Conservation (phyloP, 768 basidiomycete species). For the Omphalotus guepiniiformis region DNA sequence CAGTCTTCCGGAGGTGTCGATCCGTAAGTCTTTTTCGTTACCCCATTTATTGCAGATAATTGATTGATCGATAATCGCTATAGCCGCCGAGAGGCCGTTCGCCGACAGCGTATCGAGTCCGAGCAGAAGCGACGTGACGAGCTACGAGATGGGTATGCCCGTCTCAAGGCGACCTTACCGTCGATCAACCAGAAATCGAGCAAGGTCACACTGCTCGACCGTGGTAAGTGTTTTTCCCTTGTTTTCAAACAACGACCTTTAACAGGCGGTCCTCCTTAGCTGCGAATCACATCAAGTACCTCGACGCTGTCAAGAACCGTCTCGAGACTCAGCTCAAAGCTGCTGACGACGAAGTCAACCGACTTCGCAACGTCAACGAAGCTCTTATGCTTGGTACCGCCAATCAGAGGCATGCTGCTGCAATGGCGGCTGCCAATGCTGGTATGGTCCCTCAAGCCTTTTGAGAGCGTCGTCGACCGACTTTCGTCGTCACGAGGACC, state of each 20-base stretch:
- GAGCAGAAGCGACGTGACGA: slow-evolving; percentile 91
- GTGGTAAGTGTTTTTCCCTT: slow-evolving; percentile 44
- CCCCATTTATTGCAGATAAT: background rate
- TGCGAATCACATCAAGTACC: slow-evolving; percentile 81
- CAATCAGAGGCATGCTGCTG: slow-evolving; percentile 63
- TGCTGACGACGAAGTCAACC: slow-evolving; percentile 76
- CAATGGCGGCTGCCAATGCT: slow-evolving; percentile 49
- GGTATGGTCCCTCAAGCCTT: slow-evolving; percentile 32
- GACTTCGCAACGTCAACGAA: slow-evolving; percentile 84
- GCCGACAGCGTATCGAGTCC: slow-evolving; percentile 90
- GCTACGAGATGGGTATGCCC: slow-evolving; percentile 86
- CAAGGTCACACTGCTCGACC: slow-evolving; percentile 87
- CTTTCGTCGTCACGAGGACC: slow-evolving; percentile 20
- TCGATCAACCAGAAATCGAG: slow-evolving; percentile 89
- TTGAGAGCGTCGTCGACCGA: slow-evolving; percentile 37
- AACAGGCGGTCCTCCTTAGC: too few species aligned
- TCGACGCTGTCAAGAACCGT: slow-evolving; percentile 75
- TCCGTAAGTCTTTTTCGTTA: slow-evolving; percentile 32
- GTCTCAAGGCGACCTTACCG: slow-evolving; percentile 87
- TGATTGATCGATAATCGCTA: slow-evolving; percentile 5
- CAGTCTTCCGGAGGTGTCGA: slow-evolving; percentile 47
- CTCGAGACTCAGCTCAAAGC: slow-evolving; percentile 72
- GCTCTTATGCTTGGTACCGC: slow-evolving; percentile 84
- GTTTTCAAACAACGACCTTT: too few species aligned
- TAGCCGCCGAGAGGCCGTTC: slow-evolving; percentile 84